Percentiles rank a stretch among this genome's conserved stretches.
Conservation (phyloP, 2,329 filamentous ascomycete genomes). For the Exophiala sideris region DNA sequence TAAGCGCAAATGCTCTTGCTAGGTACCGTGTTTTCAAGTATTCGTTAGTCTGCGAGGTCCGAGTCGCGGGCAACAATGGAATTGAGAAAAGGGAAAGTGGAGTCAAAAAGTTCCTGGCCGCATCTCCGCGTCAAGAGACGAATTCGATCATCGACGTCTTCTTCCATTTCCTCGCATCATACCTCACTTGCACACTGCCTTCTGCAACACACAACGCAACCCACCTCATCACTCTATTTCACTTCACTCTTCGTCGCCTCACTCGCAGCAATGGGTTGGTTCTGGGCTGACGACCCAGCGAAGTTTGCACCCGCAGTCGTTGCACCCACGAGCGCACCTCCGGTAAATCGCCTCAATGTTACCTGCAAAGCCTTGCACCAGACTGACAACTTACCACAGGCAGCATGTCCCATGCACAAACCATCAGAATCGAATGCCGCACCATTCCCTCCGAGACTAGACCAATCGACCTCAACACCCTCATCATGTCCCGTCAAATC, state of each 20-base stretch:
- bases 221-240: not conserved
- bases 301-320: conserved; percentile 36
- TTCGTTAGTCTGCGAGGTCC: no score
- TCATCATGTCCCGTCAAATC: conserved; percentile 32
- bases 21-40: no score
- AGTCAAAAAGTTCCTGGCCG: no score
- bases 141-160: no score
- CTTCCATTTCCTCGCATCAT: no score
- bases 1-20: no score
- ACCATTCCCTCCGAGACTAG: conserved; percentile 24
- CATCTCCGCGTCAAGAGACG: no score
- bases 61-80: no score
- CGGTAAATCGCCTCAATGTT: conserved; percentile 43
- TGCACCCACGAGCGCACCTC: conserved; percentile 53
- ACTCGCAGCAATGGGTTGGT: conserved; percentile 60
- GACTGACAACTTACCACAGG: conserved; percentile 41
- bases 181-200: not conserved
- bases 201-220: not conserved
- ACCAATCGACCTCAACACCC: conserved; percentile 29
- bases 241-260: not conserved
- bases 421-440: conserved; percentile 33
- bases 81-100: no score
- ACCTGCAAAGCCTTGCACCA: conserved; percentile 19
- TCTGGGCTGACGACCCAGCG: conserved; percentile 58
- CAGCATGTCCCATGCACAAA: conserved; percentile 68